A percentile compares a stretch with the other conserved stretches of the same genome.
Evolutionary conservation across 2,329 filamentous ascomycete species (phyloP).

Genomic region (Aspergillus sp.): DNA sequence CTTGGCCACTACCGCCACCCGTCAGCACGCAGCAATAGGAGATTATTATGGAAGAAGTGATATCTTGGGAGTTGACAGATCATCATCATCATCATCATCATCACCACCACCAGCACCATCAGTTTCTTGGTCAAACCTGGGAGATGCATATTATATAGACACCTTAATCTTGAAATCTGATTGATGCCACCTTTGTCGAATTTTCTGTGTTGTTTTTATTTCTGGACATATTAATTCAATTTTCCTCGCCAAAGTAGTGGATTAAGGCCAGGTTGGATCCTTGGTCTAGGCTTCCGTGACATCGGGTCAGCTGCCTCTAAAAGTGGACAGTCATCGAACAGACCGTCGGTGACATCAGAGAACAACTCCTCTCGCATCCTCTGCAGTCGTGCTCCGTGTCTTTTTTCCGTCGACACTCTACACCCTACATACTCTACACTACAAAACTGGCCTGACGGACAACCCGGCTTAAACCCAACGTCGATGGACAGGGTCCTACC

Average conservation of each 20-base stretch:
- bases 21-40: constrained; percentile 18
- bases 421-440: too few species aligned
- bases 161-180: neutral
- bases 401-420: neutral
- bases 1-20: constrained; percentile 16
- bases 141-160: neutral
- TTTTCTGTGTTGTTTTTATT: neutral
- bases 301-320: constrained; percentile 14
- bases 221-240: neutral
- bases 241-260: neutral
- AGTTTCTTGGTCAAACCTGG: neutral
- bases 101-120: neutral
- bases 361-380: neutral
- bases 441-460: neutral
- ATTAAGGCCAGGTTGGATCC: neutral
- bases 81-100: constrained; percentile 14
- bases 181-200: neutral
- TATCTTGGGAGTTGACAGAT: constrained; percentile 18
- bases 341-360: neutral
- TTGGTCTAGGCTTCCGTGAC: constrained; percentile 9
- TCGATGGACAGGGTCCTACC: neutral
- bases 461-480: neutral
- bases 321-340: neutral
- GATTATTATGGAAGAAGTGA: constrained; percentile 17
- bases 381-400: neutral